These are phyloP conservation scores for Fraxinus dipetala DNA, from an alignment of 305 asterid genomes.

Conservation along the genomic window DNA sequence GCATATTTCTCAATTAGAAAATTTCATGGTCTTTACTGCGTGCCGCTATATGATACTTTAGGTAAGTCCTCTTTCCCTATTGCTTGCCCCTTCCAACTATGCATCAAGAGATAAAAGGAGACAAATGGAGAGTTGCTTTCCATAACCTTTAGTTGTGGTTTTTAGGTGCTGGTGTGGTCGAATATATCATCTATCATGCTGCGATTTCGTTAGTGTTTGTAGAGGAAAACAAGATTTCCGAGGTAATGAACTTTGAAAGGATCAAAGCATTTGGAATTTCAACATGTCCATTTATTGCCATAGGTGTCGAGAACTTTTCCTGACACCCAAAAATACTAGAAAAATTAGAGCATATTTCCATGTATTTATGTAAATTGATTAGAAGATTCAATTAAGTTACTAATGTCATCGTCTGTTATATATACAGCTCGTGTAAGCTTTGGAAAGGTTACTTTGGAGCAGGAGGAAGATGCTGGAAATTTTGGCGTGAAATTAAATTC, in stretches of 20 bases:
- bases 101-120: too few relatives aligned
- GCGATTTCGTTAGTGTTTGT: conserved; percentile 65
- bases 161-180: conserved; percentile 78
- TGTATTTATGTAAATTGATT: background rate
- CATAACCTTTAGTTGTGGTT: conserved; percentile 12
- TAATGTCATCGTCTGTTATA: conserved; percentile 8
- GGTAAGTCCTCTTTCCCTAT: conserved; percentile 35
- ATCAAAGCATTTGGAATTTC: background rate
- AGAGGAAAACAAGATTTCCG: conserved; percentile 63
- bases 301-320: conserved; percentile 71
- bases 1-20: background rate
- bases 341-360: conserved; percentile 43
- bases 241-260: conserved; percentile 35
- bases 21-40: conserved; percentile 52
- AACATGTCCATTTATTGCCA: background rate
- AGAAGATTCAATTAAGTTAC: background rate
- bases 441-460: conserved; percentile 50
- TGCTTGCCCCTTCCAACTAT: too few relatives aligned
- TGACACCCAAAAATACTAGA: conserved; percentile 45
- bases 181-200: conserved; percentile 69
- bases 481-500: conserved; percentile 52
- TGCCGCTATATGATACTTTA: conserved; percentile 76
- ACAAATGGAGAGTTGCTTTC: background rate
- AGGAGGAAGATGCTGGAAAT: conserved; percentile 44
- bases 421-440: conserved; percentile 67